phyloP scores from a whole-genome alignment of 768 basidiomycete species.

The Coprinopsis strossmayeri region DNA sequence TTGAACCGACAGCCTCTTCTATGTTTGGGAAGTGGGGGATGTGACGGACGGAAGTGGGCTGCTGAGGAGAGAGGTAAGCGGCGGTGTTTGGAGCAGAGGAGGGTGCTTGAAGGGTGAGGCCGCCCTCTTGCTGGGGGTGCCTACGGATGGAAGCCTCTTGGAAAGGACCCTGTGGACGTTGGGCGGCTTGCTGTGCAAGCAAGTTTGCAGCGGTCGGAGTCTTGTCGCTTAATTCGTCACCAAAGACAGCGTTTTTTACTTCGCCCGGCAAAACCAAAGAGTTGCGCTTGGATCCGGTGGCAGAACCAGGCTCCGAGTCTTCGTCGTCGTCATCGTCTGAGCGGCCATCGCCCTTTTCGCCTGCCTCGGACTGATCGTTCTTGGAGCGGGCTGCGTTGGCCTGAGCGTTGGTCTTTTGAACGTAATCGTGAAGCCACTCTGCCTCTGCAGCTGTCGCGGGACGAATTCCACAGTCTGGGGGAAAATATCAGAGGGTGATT shows the following conservation, averaged over 20 bases:
- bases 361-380: conserved; percentile 60
- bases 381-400: conserved; percentile 72
- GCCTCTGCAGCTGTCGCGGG: conserved; percentile 88
- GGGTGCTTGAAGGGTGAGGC: conserved; percentile 47
- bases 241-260: conserved; percentile 49
- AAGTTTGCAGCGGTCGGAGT: conserved; percentile 78
- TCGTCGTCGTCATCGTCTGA: conserved; percentile 86
- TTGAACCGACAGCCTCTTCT: conserved; percentile 75
- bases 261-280: conserved; percentile 63
- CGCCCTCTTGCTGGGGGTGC: conserved; percentile 54
- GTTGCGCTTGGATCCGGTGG: conserved; percentile 62
- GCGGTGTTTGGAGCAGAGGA: conserved; percentile 45
- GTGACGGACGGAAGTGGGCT: conserved; percentile 62
- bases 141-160: conserved; percentile 76
- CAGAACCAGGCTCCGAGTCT: conserved; percentile 71
- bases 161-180: conserved; percentile 52
- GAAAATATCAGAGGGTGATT: conserved; percentile 22
- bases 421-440: conserved; percentile 89
- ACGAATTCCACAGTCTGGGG: conserved; percentile 83
- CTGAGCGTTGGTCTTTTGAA: conserved; percentile 84
- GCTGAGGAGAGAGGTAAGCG: conserved; percentile 44
- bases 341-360: conserved; percentile 57
- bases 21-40: conserved; percentile 79
- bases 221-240: conserved; percentile 73
- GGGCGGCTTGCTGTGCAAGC: conserved; percentile 69